A percentile compares a stretch with the other conserved stretches of the same genome.
These are phyloP conservation scores for Lactuca sativa DNA, from an alignment of 129 eudicot species.

Conservation along the genomic window DNA sequence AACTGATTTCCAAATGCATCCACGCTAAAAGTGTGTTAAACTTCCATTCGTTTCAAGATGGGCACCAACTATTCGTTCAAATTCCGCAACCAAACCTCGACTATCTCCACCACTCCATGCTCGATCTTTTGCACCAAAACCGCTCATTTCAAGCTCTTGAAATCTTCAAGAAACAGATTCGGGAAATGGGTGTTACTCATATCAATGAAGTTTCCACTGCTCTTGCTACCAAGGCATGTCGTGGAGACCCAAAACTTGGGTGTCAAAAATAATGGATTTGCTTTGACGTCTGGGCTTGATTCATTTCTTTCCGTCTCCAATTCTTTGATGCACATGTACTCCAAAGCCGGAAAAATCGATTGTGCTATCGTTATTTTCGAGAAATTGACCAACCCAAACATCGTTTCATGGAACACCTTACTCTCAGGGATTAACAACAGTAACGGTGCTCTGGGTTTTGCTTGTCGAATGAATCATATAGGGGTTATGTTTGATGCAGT, in stretches of 20 bases:
- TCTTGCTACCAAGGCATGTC: slow-evolving; percentile 75
- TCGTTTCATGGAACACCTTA: slow-evolving; percentile 76
- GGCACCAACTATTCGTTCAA: slow-evolving; percentile 60
- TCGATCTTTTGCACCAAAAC: slow-evolving; percentile 44
- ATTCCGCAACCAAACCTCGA: slow-evolving; percentile 41
- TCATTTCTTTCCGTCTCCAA: slow-evolving; percentile 62
- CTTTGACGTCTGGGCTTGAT: slow-evolving; percentile 57
- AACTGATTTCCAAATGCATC: slow-evolving; percentile 32
- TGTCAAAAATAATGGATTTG: slow-evolving; percentile 62
- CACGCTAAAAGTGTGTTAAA: neutral
- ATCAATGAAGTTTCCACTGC: slow-evolving; percentile 62
- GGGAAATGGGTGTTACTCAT: slow-evolving; percentile 35
- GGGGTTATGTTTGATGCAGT: slow-evolving; percentile 75
- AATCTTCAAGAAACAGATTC: slow-evolving; percentile 52
- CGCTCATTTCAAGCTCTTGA: slow-evolving; percentile 50
- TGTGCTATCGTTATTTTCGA: slow-evolving; percentile 50
- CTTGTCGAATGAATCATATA: slow-evolving; percentile 54
- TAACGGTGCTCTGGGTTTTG: slow-evolving; percentile 51
- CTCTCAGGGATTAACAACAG: slow-evolving; percentile 58
- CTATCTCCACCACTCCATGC: slow-evolving; percentile 53
- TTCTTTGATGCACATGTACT: slow-evolving; percentile 70
- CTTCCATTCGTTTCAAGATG: slow-evolving; percentile 43
- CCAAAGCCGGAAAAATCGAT: slow-evolving; percentile 59
- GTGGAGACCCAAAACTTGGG: slow-evolving; percentile 57
- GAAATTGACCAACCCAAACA: slow-evolving; percentile 46